These are phyloP conservation scores for Fragaria iinumae DNA, from an alignment of 306 rosid species.

Conservation along the genomic window DNA sequence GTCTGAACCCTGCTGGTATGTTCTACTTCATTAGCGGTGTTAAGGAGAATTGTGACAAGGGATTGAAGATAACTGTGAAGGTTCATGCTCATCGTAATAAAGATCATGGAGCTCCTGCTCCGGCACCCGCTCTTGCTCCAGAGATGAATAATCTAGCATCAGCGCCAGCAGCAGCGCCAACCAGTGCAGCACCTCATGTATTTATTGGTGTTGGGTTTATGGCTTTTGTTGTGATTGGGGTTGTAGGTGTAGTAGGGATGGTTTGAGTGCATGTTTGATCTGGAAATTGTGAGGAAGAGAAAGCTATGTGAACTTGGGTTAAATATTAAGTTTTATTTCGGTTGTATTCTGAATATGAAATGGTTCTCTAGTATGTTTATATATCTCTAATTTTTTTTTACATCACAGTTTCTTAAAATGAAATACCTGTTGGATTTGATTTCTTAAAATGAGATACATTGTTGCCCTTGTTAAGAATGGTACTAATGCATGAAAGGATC, in stretches of 20 bases:
- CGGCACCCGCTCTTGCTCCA: neutral
- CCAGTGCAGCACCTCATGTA: neutral
- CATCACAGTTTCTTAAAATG: neutral
- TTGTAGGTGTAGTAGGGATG: neutral
- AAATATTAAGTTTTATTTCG: neutral
- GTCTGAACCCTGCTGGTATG: constrained; percentile 38
- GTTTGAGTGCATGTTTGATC: neutral
- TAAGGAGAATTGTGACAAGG: constrained; percentile 56
- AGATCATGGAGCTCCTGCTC: neutral
- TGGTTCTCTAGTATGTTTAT: neutral
- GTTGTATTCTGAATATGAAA: neutral
- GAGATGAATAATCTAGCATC: neutral
- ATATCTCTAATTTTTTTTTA: neutral
- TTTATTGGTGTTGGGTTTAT: neutral
- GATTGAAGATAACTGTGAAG: constrained; percentile 52
- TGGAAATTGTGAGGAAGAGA: neutral
- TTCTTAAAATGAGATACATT: neutral
- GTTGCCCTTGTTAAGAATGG: neutral
- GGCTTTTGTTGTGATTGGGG: neutral
- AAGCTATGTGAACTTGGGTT: neutral
- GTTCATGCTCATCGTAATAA: neutral
- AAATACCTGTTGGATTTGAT: neutral
- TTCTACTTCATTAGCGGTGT: constrained; percentile 75
- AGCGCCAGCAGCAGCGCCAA: neutral
- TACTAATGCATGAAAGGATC: neutral